Evolutionary conservation across 352 stramenopile genomes (phyloP), one percentile per base, ranked within the genome.

Genomic region (Globisporangium splendens): DNA sequence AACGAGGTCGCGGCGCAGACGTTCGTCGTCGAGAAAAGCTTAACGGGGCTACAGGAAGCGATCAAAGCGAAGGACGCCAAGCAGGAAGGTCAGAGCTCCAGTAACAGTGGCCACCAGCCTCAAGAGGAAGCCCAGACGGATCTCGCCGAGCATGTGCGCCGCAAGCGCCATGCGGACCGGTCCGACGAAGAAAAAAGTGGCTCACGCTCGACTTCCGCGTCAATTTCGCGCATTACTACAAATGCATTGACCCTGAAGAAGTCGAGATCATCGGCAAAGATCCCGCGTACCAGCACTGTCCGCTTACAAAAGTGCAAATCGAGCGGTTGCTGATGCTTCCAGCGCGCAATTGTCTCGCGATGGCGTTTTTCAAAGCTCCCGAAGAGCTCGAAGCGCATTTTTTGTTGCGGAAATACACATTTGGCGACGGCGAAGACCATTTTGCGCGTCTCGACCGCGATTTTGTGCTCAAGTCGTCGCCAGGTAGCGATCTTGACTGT

Each of bases 141-240:
- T 15, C 8, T 75, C 1, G 66, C 63, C 8, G 72, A 89, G 21
- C 65, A 48, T 17, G 69, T 87, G 15, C 73, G 84, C 0, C 43
- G 54, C 13, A 94, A 88, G 53, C 72, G 65, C 15, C 76, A 91
- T 43, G 39, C 14, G 0, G 58, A 83, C 18, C 75, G 80, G 15
- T 66, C 73, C 0, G 20, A 35, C 0, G 82, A 89, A 43, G 82
- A 94, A 92, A 87, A 46, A 56, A 63, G 8, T 94, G 84, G 84
- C 65, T 94, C 1, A 54, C 62, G 0, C 46, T 94, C 39, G 84
- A 94, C 57, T 89, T 90, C 38, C 44, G 69, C 46, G 46, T 78
- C 1, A 77, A 86, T 41, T 82, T 85, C 18, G 73, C 79, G 13
- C 72, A 77, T 50, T 94, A 92, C 53, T 88, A 90, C 67, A 88